These are phyloP conservation scores for Fusarium albidum DNA, from an alignment of 2,329 filamentous ascomycete genomes.

Conservation along the genomic window DNA sequence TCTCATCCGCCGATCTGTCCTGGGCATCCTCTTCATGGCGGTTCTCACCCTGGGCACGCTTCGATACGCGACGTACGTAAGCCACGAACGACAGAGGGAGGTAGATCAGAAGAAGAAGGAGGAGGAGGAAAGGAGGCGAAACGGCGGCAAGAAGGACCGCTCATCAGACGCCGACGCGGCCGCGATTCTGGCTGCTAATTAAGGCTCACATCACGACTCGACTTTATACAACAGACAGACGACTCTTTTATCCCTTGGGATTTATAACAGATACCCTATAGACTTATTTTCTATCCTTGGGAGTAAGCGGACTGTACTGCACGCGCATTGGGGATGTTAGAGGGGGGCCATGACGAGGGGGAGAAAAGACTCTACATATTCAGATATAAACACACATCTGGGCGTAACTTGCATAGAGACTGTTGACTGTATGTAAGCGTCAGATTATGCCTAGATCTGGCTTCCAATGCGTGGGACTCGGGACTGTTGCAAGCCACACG, in stretches of 20 bases:
- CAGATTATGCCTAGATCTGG: neutral
- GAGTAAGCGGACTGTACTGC: constrained; percentile 11
- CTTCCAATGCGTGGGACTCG: neutral
- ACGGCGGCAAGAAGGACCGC: constrained; percentile 56
- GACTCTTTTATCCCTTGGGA: constrained; percentile 30
- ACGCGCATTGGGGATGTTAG: constrained; percentile 3
- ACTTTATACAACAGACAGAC: constrained; percentile 14
- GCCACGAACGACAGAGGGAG: constrained; percentile 58
- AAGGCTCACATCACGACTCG: constrained; percentile 13
- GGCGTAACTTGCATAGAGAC: constrained; percentile 11
- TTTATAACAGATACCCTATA: constrained; percentile 41
- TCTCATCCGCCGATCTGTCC: constrained; percentile 68
- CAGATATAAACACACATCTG: constrained; percentile 18
- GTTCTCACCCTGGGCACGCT: constrained; percentile 67
- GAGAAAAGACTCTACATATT: constrained; percentile 14
- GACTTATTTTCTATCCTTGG: constrained; percentile 25
- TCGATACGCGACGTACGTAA: constrained; percentile 66
- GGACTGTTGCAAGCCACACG: constrained; percentile 25
- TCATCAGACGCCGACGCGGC: constrained; percentile 60
- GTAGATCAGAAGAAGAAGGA: constrained; percentile 53
- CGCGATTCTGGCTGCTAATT: constrained; percentile 66
- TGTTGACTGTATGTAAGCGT: constrained; percentile 4
- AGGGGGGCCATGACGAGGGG: constrained; percentile 15
- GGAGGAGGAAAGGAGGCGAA: constrained; percentile 53
- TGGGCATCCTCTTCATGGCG: constrained; percentile 73